Conservation (phyloP, 148 eudicot species). For the Vaccinium darrowii region DNA sequence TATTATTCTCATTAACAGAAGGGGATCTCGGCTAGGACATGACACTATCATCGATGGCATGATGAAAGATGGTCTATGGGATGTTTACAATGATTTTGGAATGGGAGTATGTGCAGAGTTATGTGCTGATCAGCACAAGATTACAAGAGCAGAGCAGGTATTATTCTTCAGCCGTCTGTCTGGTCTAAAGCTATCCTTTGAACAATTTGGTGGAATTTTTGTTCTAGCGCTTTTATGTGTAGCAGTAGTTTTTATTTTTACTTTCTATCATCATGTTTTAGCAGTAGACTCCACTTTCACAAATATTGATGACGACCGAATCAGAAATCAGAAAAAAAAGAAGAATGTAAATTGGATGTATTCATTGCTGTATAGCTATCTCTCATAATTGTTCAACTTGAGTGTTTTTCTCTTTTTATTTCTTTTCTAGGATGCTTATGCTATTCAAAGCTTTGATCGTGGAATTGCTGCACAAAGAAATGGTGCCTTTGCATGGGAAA, state of each 20-base stretch:
- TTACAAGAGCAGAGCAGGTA: conserved; percentile 88
- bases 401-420: background rate
- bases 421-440: conserved; percentile 72
- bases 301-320: background rate
- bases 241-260: background rate
- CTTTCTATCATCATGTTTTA: background rate
- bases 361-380: background rate
- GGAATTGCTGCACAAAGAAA: conserved; percentile 76
- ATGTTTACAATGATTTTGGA: conserved; percentile 94
- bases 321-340: background rate
- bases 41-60: conserved; percentile 86
- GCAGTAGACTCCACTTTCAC: background rate
- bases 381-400: background rate
- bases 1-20: conserved; percentile 37
- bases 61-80: conserved; percentile 99
- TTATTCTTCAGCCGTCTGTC: background rate
- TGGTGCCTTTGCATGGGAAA: conserved; percentile 95
- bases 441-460: conserved; percentile 81
- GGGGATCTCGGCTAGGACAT: conserved; percentile 92
- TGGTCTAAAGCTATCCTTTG: background rate
- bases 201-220: conserved; percentile 8
- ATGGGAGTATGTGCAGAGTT: conserved; percentile 95
- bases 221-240: background rate
- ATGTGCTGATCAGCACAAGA: conserved; percentile 68
- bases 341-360: background rate